These are phyloP conservation scores for Clarkia xantiana DNA, from an alignment of 345 rosid species.

Conservation along the genomic window DNA sequence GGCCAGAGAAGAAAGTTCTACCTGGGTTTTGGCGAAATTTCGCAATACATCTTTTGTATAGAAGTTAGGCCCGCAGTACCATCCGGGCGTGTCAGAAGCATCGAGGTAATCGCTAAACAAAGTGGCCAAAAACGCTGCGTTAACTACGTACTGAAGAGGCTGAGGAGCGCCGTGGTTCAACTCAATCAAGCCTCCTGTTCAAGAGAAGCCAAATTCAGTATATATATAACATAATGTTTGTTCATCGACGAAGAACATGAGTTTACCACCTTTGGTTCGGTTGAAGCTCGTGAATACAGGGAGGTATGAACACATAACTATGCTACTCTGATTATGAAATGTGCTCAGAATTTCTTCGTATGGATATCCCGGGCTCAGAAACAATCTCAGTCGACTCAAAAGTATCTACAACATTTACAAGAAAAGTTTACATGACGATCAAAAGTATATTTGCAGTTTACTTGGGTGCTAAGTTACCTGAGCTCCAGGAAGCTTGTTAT, in stretches of 20 bases:
- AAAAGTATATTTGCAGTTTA: no score
- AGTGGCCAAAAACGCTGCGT: slow-evolving; percentile 83
- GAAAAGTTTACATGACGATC: no score
- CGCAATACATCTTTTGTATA: slow-evolving; percentile 56
- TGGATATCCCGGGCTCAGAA: slow-evolving; percentile 85
- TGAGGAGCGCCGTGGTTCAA: slow-evolving; percentile 86
- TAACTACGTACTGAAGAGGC: slow-evolving; percentile 79
- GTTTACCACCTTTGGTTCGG: slow-evolving; percentile 9
- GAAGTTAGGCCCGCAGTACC: slow-evolving; percentile 92
- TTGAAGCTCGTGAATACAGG: slow-evolving; percentile 11
- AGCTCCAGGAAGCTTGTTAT: slow-evolving; percentile 89
- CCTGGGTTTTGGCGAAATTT: slow-evolving; percentile 74
- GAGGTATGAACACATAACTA: slow-evolving; percentile 24
- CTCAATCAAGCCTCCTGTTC: slow-evolving; percentile 67
- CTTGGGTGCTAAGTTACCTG: no score
- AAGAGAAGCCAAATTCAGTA: slow-evolving; percentile 6
- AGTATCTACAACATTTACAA: slow-evolving; percentile 32
- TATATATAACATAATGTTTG: not conserved
- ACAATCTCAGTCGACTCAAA: slow-evolving; percentile 64
- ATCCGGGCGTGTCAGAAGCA: slow-evolving; percentile 92
- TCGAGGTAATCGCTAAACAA: slow-evolving; percentile 78
- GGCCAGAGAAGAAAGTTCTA: no score
- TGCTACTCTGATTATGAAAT: slow-evolving; percentile 75
- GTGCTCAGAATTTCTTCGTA: slow-evolving; percentile 74
- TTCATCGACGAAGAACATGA: not conserved